Conservation (phyloP, 257 asterid genomes). For the Marsdenia floribunda region DNA sequence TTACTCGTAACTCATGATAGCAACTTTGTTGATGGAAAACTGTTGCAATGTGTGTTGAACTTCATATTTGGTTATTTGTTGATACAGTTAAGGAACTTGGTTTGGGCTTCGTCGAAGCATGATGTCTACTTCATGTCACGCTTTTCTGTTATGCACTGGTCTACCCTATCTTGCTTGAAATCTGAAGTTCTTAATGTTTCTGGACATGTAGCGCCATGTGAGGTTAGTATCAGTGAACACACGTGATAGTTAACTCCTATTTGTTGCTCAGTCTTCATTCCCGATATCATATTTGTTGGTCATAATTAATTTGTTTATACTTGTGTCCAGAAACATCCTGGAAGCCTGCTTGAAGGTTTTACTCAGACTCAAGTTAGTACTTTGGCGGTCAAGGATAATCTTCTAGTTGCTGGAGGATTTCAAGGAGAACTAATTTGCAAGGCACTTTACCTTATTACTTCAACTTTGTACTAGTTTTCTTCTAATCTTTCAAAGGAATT, state of each 20-base stretch:
- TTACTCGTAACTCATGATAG: neutral
- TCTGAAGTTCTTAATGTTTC: conserved; percentile 77
- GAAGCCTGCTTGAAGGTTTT: conserved; percentile 88
- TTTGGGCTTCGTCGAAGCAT: conserved; percentile 89
- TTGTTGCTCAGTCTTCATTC: neutral
- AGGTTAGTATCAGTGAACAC: conserved; percentile 41
- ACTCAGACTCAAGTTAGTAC: conserved; percentile 94
- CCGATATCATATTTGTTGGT: neutral
- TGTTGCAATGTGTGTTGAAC: neutral
- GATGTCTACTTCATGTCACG: conserved; percentile 85
- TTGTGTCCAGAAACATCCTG: conserved; percentile 74
- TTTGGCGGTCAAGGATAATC: conserved; percentile 77
- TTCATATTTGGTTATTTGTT: neutral
- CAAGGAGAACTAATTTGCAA: conserved; percentile 92
- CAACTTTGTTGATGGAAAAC: neutral
- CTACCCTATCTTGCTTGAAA: conserved; percentile 55
- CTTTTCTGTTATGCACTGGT: conserved; percentile 85
- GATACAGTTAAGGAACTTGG: conserved; percentile 82
- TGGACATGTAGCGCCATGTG: conserved; percentile 80
- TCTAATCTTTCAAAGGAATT: neutral
- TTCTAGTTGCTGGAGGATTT: conserved; percentile 95
- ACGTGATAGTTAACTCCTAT: neutral
- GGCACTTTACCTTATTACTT: conserved; percentile 13
- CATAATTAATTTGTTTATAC: neutral
- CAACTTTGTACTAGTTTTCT: neutral